phyloP scores from a whole-genome alignment of 2,329 filamentous ascomycete genomes.

The Hypomyces rosellus region DNA sequence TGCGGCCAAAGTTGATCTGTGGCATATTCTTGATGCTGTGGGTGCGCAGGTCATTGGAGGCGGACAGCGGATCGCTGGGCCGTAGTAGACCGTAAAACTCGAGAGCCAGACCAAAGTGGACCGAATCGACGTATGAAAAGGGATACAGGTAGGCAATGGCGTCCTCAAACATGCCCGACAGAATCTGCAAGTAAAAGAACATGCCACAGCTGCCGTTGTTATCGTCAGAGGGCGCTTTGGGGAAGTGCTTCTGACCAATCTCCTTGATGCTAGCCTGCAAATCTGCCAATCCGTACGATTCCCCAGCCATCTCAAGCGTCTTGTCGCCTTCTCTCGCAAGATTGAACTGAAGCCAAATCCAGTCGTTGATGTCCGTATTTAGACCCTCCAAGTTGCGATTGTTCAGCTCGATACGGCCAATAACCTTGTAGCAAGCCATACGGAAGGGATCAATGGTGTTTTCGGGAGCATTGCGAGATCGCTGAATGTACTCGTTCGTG shows the following conservation, averaged over 20 bases:
- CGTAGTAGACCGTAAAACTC: conserved; percentile 85
- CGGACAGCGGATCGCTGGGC: conserved; percentile 71
- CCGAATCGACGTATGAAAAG: conserved; percentile 86
- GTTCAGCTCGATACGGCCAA: conserved; percentile 68
- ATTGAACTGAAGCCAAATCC: conserved; percentile 67
- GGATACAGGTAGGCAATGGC: conserved; percentile 86
- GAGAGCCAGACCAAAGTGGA: conserved; percentile 88
- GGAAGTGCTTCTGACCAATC: conserved; percentile 87
- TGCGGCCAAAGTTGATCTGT: conserved; percentile 89
- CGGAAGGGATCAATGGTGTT: conserved; percentile 89
- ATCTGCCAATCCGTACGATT: conserved; percentile 58
- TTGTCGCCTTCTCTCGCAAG: conserved; percentile 60
- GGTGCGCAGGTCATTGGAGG: conserved; percentile 63
- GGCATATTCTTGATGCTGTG: conserved; percentile 62
- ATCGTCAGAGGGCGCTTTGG: conserved; percentile 71
- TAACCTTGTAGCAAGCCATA: conserved; percentile 96
- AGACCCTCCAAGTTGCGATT: conserved; percentile 59
- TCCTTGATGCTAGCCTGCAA: conserved; percentile 77
- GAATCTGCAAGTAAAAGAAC: conserved; percentile 86
- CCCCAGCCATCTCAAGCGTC: conserved; percentile 57
- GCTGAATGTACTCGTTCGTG: conserved; percentile 82
- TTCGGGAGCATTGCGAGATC: conserved; percentile 75
- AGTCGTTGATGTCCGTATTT: conserved; percentile 61
- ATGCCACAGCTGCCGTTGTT: conserved; percentile 72
- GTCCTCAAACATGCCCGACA: conserved; percentile 90